Evolutionary conservation across 1,284 basidiomycete genomes (phyloP).

Genomic region (Papiliotrema fonsecae): DNA sequence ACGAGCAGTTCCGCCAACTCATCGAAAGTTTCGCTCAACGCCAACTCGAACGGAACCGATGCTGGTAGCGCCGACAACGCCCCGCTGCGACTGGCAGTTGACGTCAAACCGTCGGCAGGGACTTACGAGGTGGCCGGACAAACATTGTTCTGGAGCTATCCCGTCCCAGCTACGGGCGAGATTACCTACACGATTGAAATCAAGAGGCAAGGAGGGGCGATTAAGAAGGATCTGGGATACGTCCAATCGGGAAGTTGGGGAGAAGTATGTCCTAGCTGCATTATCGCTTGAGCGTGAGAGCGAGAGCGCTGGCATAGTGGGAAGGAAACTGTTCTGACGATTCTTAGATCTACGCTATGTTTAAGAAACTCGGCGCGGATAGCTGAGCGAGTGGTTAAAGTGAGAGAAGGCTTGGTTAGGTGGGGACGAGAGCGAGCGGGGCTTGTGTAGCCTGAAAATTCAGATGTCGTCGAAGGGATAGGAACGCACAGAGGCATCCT

Average conservation of each 20-base stretch:
- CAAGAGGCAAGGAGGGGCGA: conserved; percentile 57
- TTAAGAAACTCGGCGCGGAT: background rate
- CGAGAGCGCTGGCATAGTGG: background rate
- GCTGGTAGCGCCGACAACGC: background rate
- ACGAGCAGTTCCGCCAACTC: background rate
- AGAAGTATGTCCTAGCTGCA: conserved; percentile 35
- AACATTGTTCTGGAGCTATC: conserved; percentile 79
- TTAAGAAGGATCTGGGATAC: conserved; percentile 18
- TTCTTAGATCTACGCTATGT: background rate
- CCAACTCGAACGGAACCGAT: background rate
- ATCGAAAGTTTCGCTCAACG: background rate
- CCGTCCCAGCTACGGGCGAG: conserved; percentile 53
- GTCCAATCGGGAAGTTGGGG: conserved; percentile 24
- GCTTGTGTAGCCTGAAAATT: no score
- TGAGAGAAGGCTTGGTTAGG: no score
- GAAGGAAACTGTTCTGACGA: no score
- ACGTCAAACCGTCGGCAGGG: conserved; percentile 60
- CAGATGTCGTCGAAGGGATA: no score
- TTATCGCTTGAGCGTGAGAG: conserved; percentile 12
- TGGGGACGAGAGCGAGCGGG: no score
- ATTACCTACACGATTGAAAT: conserved; percentile 64
- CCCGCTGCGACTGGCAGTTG: conserved; percentile 43
- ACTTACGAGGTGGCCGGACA: conserved; percentile 63
- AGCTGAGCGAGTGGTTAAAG: no score
- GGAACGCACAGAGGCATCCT: no score